Percentiles rank a stretch among this genome's conserved stretches.
Evolutionary conservation across 2,329 filamentous ascomycete species (phyloP).

Genomic region (Cadophora luteo-olivacea): DNA sequence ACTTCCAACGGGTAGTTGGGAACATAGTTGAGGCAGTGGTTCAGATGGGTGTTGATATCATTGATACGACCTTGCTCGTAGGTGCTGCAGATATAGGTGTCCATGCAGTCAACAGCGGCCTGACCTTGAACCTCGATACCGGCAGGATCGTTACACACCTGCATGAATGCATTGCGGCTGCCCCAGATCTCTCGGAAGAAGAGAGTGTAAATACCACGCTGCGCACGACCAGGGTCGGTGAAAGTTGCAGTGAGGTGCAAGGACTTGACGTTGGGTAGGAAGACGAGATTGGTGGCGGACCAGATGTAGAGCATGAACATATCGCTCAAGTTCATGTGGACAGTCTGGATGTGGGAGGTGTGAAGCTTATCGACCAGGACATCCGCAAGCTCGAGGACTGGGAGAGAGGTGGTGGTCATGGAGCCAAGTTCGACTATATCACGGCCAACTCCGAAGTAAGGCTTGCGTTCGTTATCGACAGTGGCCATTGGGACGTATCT

Average conservation of each 20-base stretch:
- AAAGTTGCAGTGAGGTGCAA: constrained; percentile 11
- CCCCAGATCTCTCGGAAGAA: constrained; percentile 4
- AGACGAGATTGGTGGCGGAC: neutral
- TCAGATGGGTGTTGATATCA: neutral
- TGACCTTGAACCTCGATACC: neutral
- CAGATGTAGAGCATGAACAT: neutral
- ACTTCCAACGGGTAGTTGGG: constrained; percentile 7
- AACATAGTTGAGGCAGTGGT: constrained; percentile 1
- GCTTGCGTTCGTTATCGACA: neutral
- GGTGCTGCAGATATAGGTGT: constrained; percentile 1
- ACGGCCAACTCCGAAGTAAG: neutral
- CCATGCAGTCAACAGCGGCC: neutral
- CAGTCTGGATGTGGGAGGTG: neutral
- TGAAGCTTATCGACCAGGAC: constrained; percentile 6
- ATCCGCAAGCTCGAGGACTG: constrained; percentile 7
- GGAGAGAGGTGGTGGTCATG: neutral
- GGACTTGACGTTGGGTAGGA: constrained; percentile 5
- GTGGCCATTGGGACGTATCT: constrained; percentile 6
- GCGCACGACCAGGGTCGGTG: constrained; percentile 10
- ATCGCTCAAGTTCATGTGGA: neutral
- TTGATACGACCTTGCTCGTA: neutral
- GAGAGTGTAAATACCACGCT: neutral
- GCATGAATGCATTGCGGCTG: constrained; percentile 6
- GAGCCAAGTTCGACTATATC: neutral
- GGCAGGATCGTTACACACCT: neutral